These are phyloP conservation scores for Leccinum ponderosum DNA, from an alignment of 1,284 basidiomycete species.

Conservation along the genomic window DNA sequence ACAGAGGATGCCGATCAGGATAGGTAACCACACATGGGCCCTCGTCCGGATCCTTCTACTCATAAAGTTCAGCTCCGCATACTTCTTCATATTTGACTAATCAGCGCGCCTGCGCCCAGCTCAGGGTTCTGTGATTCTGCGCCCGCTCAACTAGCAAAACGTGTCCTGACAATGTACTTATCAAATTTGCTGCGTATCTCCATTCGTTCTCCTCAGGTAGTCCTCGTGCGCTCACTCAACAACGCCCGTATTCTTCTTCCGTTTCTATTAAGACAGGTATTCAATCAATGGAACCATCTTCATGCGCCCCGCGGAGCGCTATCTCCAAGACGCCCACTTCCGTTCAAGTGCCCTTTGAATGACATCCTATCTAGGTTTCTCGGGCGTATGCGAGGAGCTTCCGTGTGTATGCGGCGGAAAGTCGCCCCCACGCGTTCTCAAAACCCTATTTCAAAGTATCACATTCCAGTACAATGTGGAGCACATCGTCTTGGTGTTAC, in stretches of 20 bases:
- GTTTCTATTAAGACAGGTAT: not conserved
- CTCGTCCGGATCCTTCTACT: not conserved
- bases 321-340: not conserved
- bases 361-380: not conserved
- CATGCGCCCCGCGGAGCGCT: not conserved
- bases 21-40: not conserved
- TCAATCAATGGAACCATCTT: not conserved
- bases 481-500: conserved; percentile 14
- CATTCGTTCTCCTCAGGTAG: not conserved
- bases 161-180: not conserved
- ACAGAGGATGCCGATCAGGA: not conserved
- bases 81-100: not conserved
- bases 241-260: not conserved
- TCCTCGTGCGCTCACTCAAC: not conserved
- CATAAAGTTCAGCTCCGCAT: not conserved
- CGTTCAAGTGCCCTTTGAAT: not conserved
- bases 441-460: conserved; percentile 37
- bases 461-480: conserved; percentile 6
- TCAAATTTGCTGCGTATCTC: not conserved
- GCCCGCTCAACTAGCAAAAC: not conserved
- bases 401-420: not conserved
- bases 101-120: no score
- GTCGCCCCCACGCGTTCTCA: conserved; percentile 40
- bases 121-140: not conserved
- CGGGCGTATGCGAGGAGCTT: not conserved